Conservation (phyloP, 352 stramenopile genomes). For the Peronospora destructor region DNA sequence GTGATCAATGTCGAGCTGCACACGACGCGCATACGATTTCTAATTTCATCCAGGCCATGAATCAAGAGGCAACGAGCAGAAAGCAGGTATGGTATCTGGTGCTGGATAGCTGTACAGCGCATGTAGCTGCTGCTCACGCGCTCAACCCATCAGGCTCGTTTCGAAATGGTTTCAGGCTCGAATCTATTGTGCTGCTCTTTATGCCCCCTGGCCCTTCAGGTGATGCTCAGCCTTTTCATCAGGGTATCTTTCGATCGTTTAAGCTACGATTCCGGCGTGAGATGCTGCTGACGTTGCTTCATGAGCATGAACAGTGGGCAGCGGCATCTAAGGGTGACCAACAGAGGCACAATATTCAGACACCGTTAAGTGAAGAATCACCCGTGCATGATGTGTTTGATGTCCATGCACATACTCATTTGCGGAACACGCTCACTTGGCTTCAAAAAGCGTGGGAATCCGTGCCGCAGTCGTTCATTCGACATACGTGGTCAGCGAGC, state of each 20-base stretch:
- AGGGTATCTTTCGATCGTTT: constrained; percentile 49
- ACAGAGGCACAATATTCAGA: constrained; percentile 2
- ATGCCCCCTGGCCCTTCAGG: constrained; percentile 37
- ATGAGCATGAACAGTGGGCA: constrained; percentile 25
- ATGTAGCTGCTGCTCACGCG: constrained; percentile 54
- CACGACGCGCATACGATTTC: constrained; percentile 49
- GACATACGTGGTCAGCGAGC: constrained; percentile 34
- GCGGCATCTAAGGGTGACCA: constrained; percentile 8
- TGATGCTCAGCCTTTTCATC: constrained; percentile 48
- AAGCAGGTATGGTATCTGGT: constrained; percentile 69
- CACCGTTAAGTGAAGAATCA: constrained; percentile 6
- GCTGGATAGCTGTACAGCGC: constrained; percentile 54
- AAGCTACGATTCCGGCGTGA: constrained; percentile 55
- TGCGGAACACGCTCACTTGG: constrained; percentile 40
- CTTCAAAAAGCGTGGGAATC: constrained; percentile 43
- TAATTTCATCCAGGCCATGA: constrained; percentile 56
- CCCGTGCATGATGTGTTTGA: constrained; percentile 28
- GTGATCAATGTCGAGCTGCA: constrained; percentile 34
- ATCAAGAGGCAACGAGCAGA: constrained; percentile 42
- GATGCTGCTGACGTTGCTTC: constrained; percentile 44
- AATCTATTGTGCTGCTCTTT: constrained; percentile 60
- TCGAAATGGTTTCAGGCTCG: constrained; percentile 54
- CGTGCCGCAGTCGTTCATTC: constrained; percentile 26
- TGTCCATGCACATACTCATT: constrained; percentile 37
- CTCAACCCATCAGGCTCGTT: constrained; percentile 53